Evolutionary conservation across 805 yeast species (phyloP).

Genomic region (Suhomyces sp.): DNA sequence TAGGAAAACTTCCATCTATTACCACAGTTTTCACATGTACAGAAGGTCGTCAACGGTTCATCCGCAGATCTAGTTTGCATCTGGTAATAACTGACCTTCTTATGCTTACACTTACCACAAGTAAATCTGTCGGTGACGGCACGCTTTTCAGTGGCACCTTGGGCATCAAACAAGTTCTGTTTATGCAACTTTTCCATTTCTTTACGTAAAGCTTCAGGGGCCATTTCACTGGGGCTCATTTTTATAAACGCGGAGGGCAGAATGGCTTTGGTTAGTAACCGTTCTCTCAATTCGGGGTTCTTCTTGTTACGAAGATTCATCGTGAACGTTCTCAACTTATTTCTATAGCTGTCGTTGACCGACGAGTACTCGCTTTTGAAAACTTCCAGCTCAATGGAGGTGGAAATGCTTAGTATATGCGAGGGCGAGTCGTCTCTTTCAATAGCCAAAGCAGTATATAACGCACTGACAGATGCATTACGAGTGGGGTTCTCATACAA

Average conservation of each 20-base stretch:
- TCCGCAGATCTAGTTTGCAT: slow-evolving; percentile 98
- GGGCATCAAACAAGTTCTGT: slow-evolving; percentile 92
- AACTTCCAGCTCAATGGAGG: slow-evolving; percentile 71
- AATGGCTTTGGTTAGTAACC: slow-evolving; percentile 66
- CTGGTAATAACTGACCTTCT: slow-evolving; percentile 95
- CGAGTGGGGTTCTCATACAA: slow-evolving; percentile 76
- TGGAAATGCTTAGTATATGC: slow-evolving; percentile 59
- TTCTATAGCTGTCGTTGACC: slow-evolving; percentile 63
- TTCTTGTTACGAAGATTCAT: slow-evolving; percentile 86
- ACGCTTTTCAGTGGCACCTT: slow-evolving; percentile 93
- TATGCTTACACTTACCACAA: slow-evolving; percentile 96
- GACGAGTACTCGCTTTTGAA: slow-evolving; percentile 57
- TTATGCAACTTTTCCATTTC: slow-evolving; percentile 83
- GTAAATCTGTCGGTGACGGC: slow-evolving; percentile 96
- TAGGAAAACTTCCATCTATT: slow-evolving; percentile 96
- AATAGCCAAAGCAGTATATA: slow-evolving; percentile 85
- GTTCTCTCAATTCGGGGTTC: slow-evolving; percentile 77
- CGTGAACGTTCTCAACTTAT: slow-evolving; percentile 79
- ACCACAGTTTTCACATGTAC: slow-evolving; percentile 97
- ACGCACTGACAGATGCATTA: slow-evolving; percentile 77
- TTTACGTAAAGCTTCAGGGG: slow-evolving; percentile 84
- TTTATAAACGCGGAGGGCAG: slow-evolving; percentile 61
- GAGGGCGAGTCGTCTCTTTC: slow-evolving; percentile 63
- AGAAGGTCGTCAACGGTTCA: slow-evolving; percentile 97
- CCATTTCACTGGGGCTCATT: slow-evolving; percentile 94